Base-by-base conservation (phyloP, 257 asterid species). In the Plantago major region DNA sequence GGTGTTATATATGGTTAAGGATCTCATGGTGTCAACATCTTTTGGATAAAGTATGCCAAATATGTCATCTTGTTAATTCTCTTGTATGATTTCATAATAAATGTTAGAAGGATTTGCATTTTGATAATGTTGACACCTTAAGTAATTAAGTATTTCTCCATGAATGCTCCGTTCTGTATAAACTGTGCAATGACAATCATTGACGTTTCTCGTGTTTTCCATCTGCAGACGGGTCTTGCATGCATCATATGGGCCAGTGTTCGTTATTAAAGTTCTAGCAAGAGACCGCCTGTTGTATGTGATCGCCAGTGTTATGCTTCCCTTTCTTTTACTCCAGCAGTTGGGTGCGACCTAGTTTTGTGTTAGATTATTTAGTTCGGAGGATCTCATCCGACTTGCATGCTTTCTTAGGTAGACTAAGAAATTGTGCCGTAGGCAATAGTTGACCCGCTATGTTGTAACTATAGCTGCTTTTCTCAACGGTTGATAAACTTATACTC, bases 211-310 rank as follows among this genome's bases (percentile, higher is more conserved):
- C 26, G 33, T 19, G 46, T n/a, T 45, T 22, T 18, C 37, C 48
- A 13, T 37, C 4, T 40, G 43, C 47, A 15, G 46, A 71, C 74
- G 84, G 40, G 66, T 65, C 71, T 64, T 19, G 17, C 50, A 5
- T 42, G 55, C 63, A 42, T 55, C 30, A 54, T 55, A 17, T 44
- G 52, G 30, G 50, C 55, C 69, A 1, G 52, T 59, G 43, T 48
- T 60, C 55, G 19, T 33, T 6, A 6, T 37, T 17, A 66, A 42
- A 60, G 16, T 56, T 55, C 22, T 19, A 64, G 50, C 68, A 50
- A 40, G 60, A 16, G 72, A 37, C n/a, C 8, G 3, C 33, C 46
- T 61, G 12, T 55, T 28, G 55, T 16, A 9, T 18, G 60, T 16
- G 52, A 60, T 62, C 19, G 28, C 46, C 65, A 57, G 63, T 42